Conservation (phyloP, 768 basidiomycete species). For the Sporobolomyces phaffii region DNA sequence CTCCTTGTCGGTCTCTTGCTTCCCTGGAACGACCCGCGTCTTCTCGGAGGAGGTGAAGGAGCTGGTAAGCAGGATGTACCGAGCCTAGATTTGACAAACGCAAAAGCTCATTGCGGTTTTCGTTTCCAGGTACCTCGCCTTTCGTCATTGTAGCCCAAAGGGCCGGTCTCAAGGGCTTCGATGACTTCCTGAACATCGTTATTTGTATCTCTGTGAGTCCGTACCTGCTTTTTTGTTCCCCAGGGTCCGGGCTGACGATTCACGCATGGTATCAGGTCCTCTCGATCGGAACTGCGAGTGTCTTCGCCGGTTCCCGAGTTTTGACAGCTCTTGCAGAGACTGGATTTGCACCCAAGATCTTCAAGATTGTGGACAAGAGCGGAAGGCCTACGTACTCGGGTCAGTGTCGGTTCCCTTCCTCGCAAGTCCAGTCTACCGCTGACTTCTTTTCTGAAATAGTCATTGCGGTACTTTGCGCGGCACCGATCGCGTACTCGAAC, state of each 20-base stretch:
- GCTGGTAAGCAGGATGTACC: constrained; percentile 38
- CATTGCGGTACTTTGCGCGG: constrained; percentile 43
- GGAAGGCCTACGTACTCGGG: constrained; percentile 59
- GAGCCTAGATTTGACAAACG: background rate
- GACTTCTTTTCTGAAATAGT: constrained; percentile 41
- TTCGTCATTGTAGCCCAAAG: constrained; percentile 47
- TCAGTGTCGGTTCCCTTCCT: background rate
- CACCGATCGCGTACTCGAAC: constrained; percentile 42
- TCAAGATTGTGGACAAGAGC: constrained; percentile 58
- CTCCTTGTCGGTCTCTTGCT: constrained; percentile 47
- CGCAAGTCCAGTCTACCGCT: background rate
- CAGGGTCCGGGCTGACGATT: background rate
- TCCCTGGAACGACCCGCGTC: constrained; percentile 53
- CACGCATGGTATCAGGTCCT: constrained; percentile 36
- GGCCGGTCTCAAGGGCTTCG: constrained; percentile 43
- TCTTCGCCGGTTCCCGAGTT: constrained; percentile 62
- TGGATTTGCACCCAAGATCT: constrained; percentile 62
- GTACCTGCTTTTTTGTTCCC: too few relatives aligned
- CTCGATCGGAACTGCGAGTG: constrained; percentile 49
- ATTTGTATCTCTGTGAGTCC: constrained; percentile 49
- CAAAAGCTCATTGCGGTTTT: background rate
- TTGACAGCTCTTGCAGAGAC: constrained; percentile 58
- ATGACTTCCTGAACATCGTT: constrained; percentile 48
- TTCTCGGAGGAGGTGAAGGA: constrained; percentile 45
- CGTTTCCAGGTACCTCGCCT: constrained; percentile 38